Evolutionary conservation across 768 basidiomycete species (phyloP), one percentile per base, ranked within the genome.

Genomic region (Lentinula raphanica): DNA sequence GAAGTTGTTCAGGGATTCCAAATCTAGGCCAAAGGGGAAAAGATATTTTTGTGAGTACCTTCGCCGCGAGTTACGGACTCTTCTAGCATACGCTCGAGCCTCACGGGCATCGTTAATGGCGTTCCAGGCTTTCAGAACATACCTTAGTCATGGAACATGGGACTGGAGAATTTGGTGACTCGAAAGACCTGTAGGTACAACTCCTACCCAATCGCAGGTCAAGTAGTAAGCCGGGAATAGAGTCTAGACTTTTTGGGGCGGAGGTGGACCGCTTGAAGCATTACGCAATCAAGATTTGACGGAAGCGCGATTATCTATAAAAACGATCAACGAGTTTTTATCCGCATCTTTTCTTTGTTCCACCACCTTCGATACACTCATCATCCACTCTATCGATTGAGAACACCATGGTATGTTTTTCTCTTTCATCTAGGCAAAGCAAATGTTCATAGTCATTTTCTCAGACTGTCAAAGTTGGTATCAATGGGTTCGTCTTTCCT

Each of bases 391-490:
- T 6, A 48, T 48, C 27, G 27, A 27, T 15, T 48, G 29, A 19
- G 15, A 25, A 50, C 7, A 51, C 21, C 32, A 61, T 61, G 60
- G 60, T 61, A 48, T 53, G 56, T 25, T 5, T 28, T 2, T 46
- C 19, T 25, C 9, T 17, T 46, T 23, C 46, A 48, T 4, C n/a
- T 1, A 21, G 23, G 11, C 12, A 23, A 8, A 17, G 3, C 23
- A 5, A 21, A 44, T 44, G 21, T 21, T 48, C 27, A 28, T 29
- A 6, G 2, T 21, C 8, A 19, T 31, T 28, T 54, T 31, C 32
- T 35, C 11, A 62, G 19, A 32, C 79, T 76, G 87, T 93, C 77
- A 90, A 92, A 77, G 93, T 94, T 72, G 94, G 94, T 67, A 97
- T 97, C 80, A 97, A 97, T 78, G 94, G 94, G 92, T 95, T 77